Percentiles rank a stretch among this genome's conserved stretches.
These are phyloP conservation scores for Fusarium paranaense DNA, from an alignment of 2,329 filamentous ascomycete species.

Conservation along the genomic window DNA sequence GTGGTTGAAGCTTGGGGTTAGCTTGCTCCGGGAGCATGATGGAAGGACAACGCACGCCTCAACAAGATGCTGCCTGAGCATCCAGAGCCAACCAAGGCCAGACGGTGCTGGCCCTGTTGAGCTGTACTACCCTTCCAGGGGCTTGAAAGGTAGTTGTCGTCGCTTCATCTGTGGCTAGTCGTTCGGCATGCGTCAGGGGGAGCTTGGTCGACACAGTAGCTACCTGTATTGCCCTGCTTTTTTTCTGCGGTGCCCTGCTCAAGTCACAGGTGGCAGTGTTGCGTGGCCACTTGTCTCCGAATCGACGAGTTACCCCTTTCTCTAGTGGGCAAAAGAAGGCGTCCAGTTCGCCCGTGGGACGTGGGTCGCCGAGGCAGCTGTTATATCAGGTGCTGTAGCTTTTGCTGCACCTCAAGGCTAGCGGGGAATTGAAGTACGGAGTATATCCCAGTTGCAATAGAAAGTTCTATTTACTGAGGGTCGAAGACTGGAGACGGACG, in stretches of 20 bases:
- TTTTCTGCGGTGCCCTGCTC: neutral
- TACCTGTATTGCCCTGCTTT: neutral
- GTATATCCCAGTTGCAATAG: neutral
- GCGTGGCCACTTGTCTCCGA: neutral
- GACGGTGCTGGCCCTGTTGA: neutral
- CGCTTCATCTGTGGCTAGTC: neutral
- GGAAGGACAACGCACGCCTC: neutral
- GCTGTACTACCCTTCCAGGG: neutral
- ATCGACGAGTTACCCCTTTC: neutral
- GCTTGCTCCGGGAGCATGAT: neutral
- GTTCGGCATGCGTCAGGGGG: neutral
- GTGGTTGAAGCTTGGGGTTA: neutral
- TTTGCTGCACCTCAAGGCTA: neutral
- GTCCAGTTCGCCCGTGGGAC: neutral
- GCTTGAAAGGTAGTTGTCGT: neutral
- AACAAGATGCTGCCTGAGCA: slow-evolving; percentile 13
- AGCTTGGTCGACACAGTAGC: neutral
- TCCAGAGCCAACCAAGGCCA: slow-evolving; percentile 1
- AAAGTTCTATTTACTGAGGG: neutral
- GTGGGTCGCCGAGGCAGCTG: neutral
- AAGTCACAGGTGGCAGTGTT: neutral
- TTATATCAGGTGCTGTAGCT: neutral
- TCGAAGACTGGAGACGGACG: neutral
- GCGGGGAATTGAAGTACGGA: neutral
- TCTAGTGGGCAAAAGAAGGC: neutral